A percentile compares a stretch with the other conserved stretches of the same genome.
These are phyloP conservation scores for Kwoniella shivajii DNA, from an alignment of 1,284 basidiomycete genomes.

Conservation along the genomic window DNA sequence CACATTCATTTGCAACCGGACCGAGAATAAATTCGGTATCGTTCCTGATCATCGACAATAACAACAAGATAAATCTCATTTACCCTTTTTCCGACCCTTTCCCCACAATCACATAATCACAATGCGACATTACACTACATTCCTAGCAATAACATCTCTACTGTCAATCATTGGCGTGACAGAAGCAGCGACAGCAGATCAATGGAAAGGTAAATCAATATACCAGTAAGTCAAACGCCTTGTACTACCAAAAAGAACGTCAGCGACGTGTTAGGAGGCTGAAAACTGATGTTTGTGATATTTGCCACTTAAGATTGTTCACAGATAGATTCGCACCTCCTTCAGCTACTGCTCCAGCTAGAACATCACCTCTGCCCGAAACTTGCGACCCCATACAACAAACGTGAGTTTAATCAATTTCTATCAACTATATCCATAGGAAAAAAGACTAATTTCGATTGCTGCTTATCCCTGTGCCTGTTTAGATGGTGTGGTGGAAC, in stretches of 20 bases:
- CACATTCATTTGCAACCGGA: not conserved
- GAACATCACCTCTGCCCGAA: slow-evolving; percentile 45
- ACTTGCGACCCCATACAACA: slow-evolving; percentile 35
- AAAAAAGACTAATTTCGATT: not conserved
- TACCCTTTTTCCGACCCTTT: no score
- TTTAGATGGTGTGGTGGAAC: slow-evolving; percentile 74
- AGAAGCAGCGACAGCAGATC: slow-evolving; percentile 41
- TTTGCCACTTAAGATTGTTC: slow-evolving; percentile 60
- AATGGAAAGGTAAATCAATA: slow-evolving; percentile 53
- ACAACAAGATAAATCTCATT: not conserved
- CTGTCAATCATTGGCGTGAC: slow-evolving; percentile 19
- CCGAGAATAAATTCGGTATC: no score
- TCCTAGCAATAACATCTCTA: slow-evolving; percentile 11
- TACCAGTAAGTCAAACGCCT: slow-evolving; percentile 47
- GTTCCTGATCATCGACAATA: not conserved
- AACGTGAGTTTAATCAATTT: slow-evolving; percentile 20
- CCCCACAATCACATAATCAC: no score
- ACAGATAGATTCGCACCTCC: slow-evolving; percentile 72
- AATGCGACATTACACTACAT: slow-evolving; percentile 10
- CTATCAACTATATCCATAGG: not conserved
- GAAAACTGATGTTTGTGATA: not conserved
- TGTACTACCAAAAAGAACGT: not conserved
- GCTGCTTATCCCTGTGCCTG: slow-evolving; percentile 14
- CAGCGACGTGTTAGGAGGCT: no score
- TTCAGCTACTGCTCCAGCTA: slow-evolving; percentile 59